Base-by-base conservation (phyloP, 1,284 basidiomycete genomes). In the Tylopilus orsonianus region DNA sequence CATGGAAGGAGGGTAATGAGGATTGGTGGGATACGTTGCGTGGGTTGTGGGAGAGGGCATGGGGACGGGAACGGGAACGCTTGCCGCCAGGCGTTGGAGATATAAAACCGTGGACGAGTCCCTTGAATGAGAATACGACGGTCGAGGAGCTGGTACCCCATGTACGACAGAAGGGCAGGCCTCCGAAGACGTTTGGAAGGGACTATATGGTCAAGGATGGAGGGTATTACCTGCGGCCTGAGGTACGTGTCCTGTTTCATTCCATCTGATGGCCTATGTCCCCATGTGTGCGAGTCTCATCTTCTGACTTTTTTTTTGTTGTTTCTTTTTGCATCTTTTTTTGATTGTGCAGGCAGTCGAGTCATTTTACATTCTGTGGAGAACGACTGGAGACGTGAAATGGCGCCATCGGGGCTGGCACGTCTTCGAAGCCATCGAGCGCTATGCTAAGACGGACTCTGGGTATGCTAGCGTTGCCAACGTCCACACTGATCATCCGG, bases 381-480 rank as follows among this genome's bases (percentile, higher is more conserved):
- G 81, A 36, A 80, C 79, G 14, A 90, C 87, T 2, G 79, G 82
- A 0, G 80, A 90, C 49, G 62, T 66, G 14, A 75, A 74, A 40
- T 90, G 88, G 88, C 71, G 88, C 36, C 80, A 91, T 51, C 78
- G 83, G 48, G 90, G 89, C 2, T 92, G 87, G 87, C 70, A 64
- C 41, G 79, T 92, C 34, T 91, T 90, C 62, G 66, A 81, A 57
- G 78, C 86, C 2, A 81, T 93, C 46, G 77, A 88, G 65, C 74
- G 71, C 54, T 68, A 79, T 53, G 60, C 82, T 27, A 73, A 74
- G 63, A 79, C 77, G 20, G 56, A 66, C 16, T 70, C 67, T 43
- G 82, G 86, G 41, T 84, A 88, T 60, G 71, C 85, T 23, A 79
- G 75, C 49, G 58, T 90, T 36, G 35, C 61, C 47, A 59, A 70